Evolutionary conservation across 345 rosid genomes (phyloP).

Genomic region (Sisymbrium altissimum): DNA sequence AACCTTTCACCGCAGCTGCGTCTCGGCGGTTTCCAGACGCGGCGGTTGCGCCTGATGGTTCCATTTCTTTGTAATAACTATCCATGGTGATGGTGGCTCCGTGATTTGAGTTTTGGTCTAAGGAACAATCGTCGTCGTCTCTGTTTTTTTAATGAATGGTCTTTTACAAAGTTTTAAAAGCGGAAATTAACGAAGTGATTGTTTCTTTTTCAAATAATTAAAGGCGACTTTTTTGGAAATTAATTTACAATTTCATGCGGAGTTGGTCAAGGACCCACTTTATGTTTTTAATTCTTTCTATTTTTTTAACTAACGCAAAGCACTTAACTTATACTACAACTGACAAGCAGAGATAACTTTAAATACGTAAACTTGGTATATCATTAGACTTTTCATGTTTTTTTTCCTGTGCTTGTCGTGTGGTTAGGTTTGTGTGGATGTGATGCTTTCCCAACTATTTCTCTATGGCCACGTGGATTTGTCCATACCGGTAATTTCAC

Average conservation of each 20-base stretch:
- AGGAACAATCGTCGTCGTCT: constrained; percentile 15
- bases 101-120: constrained; percentile 23
- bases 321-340: not conserved
- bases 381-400: not conserved
- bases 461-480: constrained; percentile 11
- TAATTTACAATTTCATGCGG: constrained; percentile 14
- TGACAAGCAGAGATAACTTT: not conserved
- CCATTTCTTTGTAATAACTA: constrained; percentile 24
- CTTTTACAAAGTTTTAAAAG: not conserved
- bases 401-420: not conserved
- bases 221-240: constrained; percentile 2
- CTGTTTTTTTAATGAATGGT: constrained; percentile 1
- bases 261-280: constrained; percentile 26
- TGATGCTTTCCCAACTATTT: constrained; percentile 15
- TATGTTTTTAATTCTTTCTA: not conserved
- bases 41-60: constrained; percentile 1
- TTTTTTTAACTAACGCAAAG: not conserved
- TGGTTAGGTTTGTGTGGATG: constrained; percentile 29
- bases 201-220: not conserved
- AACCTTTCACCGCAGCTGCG: constrained; percentile 2
- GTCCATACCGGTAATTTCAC: not conserved
- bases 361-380: not conserved
- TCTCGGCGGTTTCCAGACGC: constrained; percentile 3
- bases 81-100: constrained; percentile 15
- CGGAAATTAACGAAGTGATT: not conserved